Evolutionary conservation across 2,329 filamentous ascomycete species (phyloP), one percentile per base, ranked within the genome.

Genomic region (Ceratocystis papillata): DNA sequence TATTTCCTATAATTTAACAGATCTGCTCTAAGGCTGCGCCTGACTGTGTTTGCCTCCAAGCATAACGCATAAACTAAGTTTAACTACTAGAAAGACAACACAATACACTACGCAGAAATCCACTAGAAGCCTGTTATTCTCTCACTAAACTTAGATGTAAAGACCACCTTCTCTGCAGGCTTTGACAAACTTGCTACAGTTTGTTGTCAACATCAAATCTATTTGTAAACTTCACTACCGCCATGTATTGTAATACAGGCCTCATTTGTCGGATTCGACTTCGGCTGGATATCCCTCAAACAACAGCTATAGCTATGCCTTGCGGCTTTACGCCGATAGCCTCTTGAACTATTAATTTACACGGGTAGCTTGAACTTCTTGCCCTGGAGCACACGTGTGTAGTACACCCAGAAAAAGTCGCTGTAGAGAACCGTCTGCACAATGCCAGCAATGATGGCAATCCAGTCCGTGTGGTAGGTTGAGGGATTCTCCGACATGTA

Each of bases 351-450:
- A 20, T 30, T 33, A 30, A 22, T 41, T 80, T 84, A 93, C 70
- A 93, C 89, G 1, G 89, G 89, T 67, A 93, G 80, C 76, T 90
- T 89, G 76, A 93, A 93, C 79, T 90, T 92, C 81, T 90, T 89
- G 71, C 89, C 89, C 80, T 92, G 90, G 77, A 92, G 79, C 61
- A 93, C 87, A 86, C 96, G 97, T 68, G 88, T 96, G 79, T 96
- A 99, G 80, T 99, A 99, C 73, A 99, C 93, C 82, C 92, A 99
- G 83, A 99, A 99, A 80, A 99, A 99, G 79, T 99, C 94, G 69
- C 90, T 96, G 80, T 99, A 99, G 67, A 99, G 81, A 62, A 99
- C 78, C 0, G 94, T 99, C 81, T 99, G 94, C 70, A 97, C 79
- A 66, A 97, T 82, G 12, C 94, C 94, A 2, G 95, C 94, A 69